A percentile compares a stretch with the other conserved stretches of the same genome.
Evolutionary conservation across 2,329 filamentous ascomycete species (phyloP).

Genomic region (Colletotrichum chrysophilum): DNA sequence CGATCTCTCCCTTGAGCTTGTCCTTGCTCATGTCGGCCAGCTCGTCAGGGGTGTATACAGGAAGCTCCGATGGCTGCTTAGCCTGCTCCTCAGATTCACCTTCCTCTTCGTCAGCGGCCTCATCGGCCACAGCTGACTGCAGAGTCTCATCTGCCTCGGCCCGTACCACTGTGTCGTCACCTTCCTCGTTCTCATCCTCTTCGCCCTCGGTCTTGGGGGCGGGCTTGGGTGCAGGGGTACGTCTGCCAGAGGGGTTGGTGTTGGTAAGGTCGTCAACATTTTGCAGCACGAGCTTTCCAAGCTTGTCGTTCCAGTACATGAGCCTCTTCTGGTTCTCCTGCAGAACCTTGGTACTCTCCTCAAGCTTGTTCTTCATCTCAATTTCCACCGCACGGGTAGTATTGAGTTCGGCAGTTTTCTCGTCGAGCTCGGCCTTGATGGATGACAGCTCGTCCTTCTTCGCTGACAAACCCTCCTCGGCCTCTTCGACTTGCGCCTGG

Average conservation of each 20-base stretch:
- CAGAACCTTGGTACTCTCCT: constrained; percentile 92
- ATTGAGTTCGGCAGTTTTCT: constrained; percentile 85
- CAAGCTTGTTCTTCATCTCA: constrained; percentile 97
- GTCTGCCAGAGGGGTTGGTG: constrained; percentile 29
- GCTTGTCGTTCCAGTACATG: constrained; percentile 88
- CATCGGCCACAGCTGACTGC: constrained; percentile 26
- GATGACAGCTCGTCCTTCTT: constrained; percentile 82
- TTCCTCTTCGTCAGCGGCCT: constrained; percentile 26
- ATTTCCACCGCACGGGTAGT: constrained; percentile 89
- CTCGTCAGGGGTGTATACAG: constrained; percentile 77
- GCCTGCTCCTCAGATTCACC: constrained; percentile 23
- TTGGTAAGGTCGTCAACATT: constrained; percentile 74
- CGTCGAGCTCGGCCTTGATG: constrained; percentile 85
- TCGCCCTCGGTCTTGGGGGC: constrained; percentile 23
- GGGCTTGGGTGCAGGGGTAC: constrained; percentile 4
- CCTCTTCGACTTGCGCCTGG: constrained; percentile 77
- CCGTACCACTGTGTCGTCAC: constrained; percentile 24
- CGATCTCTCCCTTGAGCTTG: constrained; percentile 65
- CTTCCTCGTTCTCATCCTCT: constrained; percentile 22
- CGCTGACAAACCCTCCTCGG: constrained; percentile 75
- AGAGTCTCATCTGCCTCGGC: constrained; percentile 17
- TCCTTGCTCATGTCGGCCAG: constrained; percentile 70
- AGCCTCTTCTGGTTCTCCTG: constrained; percentile 84
- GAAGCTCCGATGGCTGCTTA: constrained; percentile 64
- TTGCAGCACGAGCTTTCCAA: constrained; percentile 82